Percentiles rank a stretch among this genome's conserved stretches.
Conservation (phyloP, 1,284 basidiomycete species). For the Ceratobasidium papillatum region DNA sequence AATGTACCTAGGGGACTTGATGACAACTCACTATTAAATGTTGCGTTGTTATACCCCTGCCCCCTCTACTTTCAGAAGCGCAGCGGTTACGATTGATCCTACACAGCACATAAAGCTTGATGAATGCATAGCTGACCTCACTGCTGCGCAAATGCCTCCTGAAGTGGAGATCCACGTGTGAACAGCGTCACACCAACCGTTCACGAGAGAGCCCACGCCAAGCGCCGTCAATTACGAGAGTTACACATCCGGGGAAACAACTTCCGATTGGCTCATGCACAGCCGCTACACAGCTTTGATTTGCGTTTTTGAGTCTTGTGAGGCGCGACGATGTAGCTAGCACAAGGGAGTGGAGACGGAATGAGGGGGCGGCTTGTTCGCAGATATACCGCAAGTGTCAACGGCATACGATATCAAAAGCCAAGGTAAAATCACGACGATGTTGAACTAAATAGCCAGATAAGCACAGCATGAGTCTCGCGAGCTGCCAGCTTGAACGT, state of each 20-base stretch:
- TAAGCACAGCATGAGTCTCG: conserved; percentile 10
- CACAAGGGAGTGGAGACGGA: background rate
- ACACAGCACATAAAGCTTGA: conserved; percentile 9
- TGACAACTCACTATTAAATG: background rate
- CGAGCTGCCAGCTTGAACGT: background rate
- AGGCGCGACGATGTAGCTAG: background rate
- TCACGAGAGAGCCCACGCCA: background rate
- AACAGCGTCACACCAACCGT: conserved; percentile 18
- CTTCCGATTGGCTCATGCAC: conserved; percentile 10
- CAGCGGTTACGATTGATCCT: background rate
- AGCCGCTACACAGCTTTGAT: conserved; percentile 18
- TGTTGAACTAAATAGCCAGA: background rate
- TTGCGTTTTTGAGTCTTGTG: background rate
- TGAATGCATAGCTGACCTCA: background rate
- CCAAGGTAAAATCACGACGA: background rate
- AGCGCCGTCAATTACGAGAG: conserved; percentile 11
- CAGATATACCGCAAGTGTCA: background rate
- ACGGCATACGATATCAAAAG: background rate
- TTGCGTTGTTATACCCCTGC: conserved; percentile 1
- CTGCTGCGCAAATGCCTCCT: background rate
- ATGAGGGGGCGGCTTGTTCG: background rate
- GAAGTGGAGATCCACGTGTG: background rate
- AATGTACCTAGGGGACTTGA: background rate
- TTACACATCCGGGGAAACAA: conserved; percentile 10
- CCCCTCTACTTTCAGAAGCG: background rate